Conservation (phyloP, 768 basidiomycete species). For the Gloeopeniophorella convolvens region DNA sequence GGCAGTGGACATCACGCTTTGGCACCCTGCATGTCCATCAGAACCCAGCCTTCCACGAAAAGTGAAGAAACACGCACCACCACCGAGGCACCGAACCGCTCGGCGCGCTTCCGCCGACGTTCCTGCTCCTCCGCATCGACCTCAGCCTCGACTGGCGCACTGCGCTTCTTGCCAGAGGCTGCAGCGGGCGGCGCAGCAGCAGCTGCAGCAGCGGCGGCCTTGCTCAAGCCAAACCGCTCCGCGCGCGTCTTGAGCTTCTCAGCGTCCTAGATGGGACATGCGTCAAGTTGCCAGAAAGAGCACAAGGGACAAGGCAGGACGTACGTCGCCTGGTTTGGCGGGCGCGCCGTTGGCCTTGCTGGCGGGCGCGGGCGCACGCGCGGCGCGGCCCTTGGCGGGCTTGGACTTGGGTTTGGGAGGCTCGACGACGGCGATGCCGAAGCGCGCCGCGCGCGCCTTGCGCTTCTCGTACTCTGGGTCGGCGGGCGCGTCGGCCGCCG, state of each 20-base stretch:
- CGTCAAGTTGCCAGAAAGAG: not conserved
- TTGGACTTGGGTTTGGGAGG: conserved; percentile 29
- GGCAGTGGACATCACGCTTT: conserved; percentile 5
- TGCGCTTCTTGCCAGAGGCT: conserved; percentile 26
- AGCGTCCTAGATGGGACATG: conserved; percentile 7
- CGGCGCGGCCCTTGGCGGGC: too few species aligned
- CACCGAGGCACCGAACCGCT: conserved; percentile 16
- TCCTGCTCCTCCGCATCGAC: conserved; percentile 19
- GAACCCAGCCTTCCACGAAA: too few species aligned
- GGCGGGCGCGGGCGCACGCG: conserved; percentile 18
- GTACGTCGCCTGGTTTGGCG: not conserved
- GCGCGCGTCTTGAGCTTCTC: conserved; percentile 48
- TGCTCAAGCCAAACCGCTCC: conserved; percentile 43
- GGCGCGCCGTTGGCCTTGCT: conserved; percentile 18
- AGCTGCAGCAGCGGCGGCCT: conserved; percentile 2
- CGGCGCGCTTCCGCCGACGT: conserved; percentile 18
- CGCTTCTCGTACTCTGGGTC: conserved; percentile 53
- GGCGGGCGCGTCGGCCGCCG: conserved; percentile 19
- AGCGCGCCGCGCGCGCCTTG: conserved; percentile 58
- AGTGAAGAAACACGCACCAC: conserved; percentile 1
- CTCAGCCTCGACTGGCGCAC: conserved; percentile 35
- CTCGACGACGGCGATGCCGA: conserved; percentile 57
- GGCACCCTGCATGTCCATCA: conserved; percentile 12
- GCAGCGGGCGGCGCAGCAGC: conserved; percentile 1
- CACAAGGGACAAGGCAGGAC: not conserved